Conservation (phyloP, 129 eudicot species). For the Flaveria bidentis region DNA sequence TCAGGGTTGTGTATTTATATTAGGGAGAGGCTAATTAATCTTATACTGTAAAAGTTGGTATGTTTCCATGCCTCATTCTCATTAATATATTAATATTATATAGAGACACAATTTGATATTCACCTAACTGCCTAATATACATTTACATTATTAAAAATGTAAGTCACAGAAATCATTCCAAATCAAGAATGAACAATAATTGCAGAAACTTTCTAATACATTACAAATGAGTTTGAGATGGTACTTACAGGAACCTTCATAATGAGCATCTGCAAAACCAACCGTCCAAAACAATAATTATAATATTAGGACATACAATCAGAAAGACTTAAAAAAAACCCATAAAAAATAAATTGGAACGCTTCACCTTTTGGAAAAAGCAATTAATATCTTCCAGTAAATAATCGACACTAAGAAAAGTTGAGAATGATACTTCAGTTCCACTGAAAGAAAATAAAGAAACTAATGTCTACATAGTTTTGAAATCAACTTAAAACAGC, state of each 20-base stretch:
- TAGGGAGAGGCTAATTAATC: neutral
- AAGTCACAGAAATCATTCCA: too few relatives aligned
- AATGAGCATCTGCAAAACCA: constrained; percentile 63
- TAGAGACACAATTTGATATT: too few relatives aligned
- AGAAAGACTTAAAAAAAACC: constrained; percentile 5
- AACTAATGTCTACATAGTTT: neutral
- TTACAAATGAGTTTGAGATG: constrained; percentile 14
- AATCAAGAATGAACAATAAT: neutral
- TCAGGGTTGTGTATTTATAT: neutral
- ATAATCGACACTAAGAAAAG: constrained; percentile 40
- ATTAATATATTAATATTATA: too few relatives aligned
- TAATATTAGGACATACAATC: constrained; percentile 21
- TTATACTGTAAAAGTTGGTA: neutral
- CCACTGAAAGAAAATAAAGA: constrained; percentile 54
- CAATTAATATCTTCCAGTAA: constrained; percentile 46
- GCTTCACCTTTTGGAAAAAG: constrained; percentile 61
- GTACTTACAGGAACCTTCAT: constrained; percentile 71
- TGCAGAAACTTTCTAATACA: constrained; percentile 1
- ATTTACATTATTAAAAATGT: too few relatives aligned
- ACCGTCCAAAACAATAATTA: constrained; percentile 22
- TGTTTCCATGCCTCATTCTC: neutral
- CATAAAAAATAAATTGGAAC: constrained; percentile 19
- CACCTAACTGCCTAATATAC: too few relatives aligned
- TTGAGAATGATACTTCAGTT: constrained; percentile 69
- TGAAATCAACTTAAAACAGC: neutral